Conservation (phyloP, 176 grass and related monocot species). For the Puccinellia tenuiflora region DNA sequence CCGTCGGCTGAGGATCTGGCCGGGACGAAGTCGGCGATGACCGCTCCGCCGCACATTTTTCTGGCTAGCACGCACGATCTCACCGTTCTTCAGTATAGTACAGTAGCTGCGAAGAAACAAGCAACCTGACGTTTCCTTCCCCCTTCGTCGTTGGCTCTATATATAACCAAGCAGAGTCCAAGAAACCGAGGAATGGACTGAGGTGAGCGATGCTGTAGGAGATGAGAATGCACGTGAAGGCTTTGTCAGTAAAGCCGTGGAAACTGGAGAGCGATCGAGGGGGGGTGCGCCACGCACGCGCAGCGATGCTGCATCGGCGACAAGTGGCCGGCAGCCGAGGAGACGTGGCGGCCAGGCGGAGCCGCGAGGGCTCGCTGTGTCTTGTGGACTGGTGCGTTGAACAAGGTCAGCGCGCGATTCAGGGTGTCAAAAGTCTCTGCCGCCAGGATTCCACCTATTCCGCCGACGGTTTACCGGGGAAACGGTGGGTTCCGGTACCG, state of each 20-base stretch:
- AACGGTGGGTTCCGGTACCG: background rate
- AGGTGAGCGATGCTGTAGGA: no score
- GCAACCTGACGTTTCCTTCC: background rate
- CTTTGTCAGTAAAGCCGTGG: background rate
- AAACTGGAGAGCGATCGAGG: background rate
- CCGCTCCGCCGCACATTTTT: conserved; percentile 50
- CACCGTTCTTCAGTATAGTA: no score
- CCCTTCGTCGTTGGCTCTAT: background rate
- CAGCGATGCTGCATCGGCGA: background rate
- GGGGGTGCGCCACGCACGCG: background rate
- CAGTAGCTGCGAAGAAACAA: background rate
- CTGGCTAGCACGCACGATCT: background rate
- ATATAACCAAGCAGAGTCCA: background rate
- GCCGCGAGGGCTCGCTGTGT: background rate
- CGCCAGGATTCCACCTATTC: background rate
- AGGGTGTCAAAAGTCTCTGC: background rate
- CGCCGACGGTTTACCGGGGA: background rate
- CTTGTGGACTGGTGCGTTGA: background rate
- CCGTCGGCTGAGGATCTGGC: background rate
- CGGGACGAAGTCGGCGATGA: conserved; percentile 35
- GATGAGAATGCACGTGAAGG: no score
- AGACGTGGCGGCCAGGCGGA: background rate
- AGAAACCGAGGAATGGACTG: background rate
- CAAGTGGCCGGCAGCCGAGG: background rate
- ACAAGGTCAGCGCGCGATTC: background rate